Conservation (phyloP, 2,329 filamentous ascomycete species). For the Rachicladosporium sp. region DNA sequence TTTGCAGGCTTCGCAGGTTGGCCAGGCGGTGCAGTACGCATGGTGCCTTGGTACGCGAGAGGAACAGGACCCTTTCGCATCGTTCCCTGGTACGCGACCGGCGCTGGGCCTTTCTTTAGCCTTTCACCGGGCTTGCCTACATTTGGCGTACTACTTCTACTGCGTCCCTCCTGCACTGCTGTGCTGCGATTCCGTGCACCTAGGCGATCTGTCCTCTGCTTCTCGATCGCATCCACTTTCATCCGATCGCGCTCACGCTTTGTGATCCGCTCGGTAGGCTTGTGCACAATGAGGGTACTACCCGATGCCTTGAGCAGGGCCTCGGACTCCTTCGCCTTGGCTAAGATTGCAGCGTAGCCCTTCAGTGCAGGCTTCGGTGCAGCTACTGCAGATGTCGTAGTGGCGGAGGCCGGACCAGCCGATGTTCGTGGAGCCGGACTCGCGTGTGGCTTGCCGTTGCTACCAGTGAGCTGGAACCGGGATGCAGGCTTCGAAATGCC, state of each 20-base stretch:
- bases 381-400: slow-evolving; percentile 10
- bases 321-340: slow-evolving; percentile 56
- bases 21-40: slow-evolving; percentile 28
- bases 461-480: no score
- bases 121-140: slow-evolving; percentile 8
- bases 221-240: slow-evolving; percentile 27
- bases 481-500: no score
- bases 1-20: slow-evolving; percentile 19
- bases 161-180: slow-evolving; percentile 11
- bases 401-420: slow-evolving; percentile 8
- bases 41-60: slow-evolving; percentile 34
- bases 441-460: no score
- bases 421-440: no score
- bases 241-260: slow-evolving; percentile 40
- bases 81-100: slow-evolving; percentile 31
- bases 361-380: slow-evolving; percentile 47
- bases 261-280: slow-evolving; percentile 53
- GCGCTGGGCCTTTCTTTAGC: slow-evolving; percentile 20
- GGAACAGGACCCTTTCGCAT: slow-evolving; percentile 17
- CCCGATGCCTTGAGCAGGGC: slow-evolving; percentile 43
- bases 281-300: slow-evolving; percentile 62
- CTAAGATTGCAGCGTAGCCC: slow-evolving; percentile 62
- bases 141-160: slow-evolving; percentile 15
- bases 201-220: slow-evolving; percentile 24
- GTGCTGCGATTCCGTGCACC: slow-evolving; percentile 14